phyloP scores from a whole-genome alignment of 2,329 filamentous ascomycete genomes.

The Colletotrichum falcatum region DNA sequence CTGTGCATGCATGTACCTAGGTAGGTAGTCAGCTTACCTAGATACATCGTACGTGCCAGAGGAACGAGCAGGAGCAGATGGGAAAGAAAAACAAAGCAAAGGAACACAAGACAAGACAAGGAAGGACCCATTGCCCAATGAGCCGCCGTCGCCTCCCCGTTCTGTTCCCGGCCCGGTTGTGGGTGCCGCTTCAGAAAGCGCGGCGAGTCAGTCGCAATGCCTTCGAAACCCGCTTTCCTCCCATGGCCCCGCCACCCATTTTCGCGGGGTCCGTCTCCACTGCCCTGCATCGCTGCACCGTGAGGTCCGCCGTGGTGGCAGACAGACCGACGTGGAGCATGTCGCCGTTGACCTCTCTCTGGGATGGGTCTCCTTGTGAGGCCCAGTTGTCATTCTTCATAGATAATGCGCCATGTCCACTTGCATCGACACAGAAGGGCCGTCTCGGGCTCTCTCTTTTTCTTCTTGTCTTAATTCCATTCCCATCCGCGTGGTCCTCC shows the following conservation, averaged over 20 bases:
- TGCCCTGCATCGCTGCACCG: constrained; percentile 16
- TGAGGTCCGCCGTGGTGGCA: too few relatives aligned
- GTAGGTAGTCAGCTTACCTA: too few relatives aligned
- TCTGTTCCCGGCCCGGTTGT: constrained; percentile 15
- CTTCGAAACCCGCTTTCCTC: constrained; percentile 31
- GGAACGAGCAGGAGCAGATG: too few relatives aligned
- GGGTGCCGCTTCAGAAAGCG: constrained; percentile 16
- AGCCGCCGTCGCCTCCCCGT: constrained; percentile 2
- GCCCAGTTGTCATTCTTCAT: constrained; percentile 7
- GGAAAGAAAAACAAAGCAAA: background rate
- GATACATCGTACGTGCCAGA: too few relatives aligned
- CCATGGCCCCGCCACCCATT: constrained; percentile 38
- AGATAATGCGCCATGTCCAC: constrained; percentile 18
- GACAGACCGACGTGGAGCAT: background rate
- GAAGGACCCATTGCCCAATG: constrained; percentile 30
- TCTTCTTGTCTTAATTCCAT: background rate
- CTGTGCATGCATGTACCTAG: too few relatives aligned
- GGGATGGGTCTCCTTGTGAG: constrained; percentile 14
- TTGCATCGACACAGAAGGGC: background rate
- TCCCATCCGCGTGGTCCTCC: background rate
- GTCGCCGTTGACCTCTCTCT: background rate
- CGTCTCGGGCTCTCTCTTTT: background rate
- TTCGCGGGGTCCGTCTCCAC: constrained; percentile 39
- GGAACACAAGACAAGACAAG: background rate
- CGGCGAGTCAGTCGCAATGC: constrained; percentile 40